These are phyloP conservation scores for Aspergillus funiculosus DNA, from an alignment of 495 filamentous ascomycete species.

Conservation along the genomic window DNA sequence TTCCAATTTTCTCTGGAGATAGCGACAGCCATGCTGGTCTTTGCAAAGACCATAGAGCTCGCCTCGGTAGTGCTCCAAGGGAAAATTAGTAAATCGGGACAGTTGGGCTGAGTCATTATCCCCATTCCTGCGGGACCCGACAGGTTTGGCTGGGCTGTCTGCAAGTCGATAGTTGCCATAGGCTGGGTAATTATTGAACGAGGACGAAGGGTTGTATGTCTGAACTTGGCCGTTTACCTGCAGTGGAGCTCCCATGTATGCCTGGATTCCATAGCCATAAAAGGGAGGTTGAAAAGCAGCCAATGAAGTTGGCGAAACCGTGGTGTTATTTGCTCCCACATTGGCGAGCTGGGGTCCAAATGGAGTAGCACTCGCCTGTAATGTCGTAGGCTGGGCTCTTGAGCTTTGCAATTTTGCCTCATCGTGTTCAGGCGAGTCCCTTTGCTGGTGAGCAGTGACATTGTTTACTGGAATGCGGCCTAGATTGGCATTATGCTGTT, in stretches of 20 bases:
- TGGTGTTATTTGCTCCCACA: slow-evolving; percentile 17
- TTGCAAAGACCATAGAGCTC: slow-evolving; percentile 86
- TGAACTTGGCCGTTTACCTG: slow-evolving; percentile 27
- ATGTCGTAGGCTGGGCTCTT: slow-evolving; percentile 56
- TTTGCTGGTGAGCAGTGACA: slow-evolving; percentile 57
- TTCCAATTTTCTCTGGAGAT: slow-evolving; percentile 94
- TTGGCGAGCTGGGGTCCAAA: slow-evolving; percentile 50
- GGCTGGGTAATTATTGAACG: slow-evolving; percentile 25
- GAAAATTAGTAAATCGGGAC: slow-evolving; percentile 66
- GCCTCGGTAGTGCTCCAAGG: slow-evolving; percentile 70
- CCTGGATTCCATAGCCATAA: slow-evolving; percentile 31
- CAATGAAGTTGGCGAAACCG: slow-evolving; percentile 19
- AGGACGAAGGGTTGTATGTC: slow-evolving; percentile 20
- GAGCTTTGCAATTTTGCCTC: slow-evolving; percentile 31
- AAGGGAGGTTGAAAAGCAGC: slow-evolving; percentile 27
- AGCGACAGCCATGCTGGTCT: slow-evolving; percentile 95
- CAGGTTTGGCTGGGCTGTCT: slow-evolving; percentile 27
- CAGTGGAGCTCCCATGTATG: slow-evolving; percentile 27
- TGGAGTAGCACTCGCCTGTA: slow-evolving; percentile 71
- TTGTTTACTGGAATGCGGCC: slow-evolving; percentile 66
- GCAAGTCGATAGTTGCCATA: slow-evolving; percentile 34
- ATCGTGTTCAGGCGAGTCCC: slow-evolving; percentile 53
- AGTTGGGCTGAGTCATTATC: slow-evolving; percentile 37
- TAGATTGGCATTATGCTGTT: slow-evolving; percentile 75
- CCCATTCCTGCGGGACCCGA: slow-evolving; percentile 26